phyloP scores from a whole-genome alignment of 345 rosid species.

The Isatis tinctoria region DNA sequence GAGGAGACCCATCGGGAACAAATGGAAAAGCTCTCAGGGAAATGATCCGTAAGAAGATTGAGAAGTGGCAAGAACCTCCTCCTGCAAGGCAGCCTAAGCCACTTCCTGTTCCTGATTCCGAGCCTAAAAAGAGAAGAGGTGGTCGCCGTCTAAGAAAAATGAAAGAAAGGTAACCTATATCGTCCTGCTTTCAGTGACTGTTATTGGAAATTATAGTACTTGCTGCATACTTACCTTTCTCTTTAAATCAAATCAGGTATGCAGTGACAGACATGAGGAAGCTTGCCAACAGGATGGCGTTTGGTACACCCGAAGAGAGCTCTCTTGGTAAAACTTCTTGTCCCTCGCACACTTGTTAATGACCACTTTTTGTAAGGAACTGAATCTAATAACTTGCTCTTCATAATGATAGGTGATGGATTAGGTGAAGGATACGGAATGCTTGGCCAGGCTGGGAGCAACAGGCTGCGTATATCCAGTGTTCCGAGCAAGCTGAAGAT shows the following conservation, averaged over 20 bases:
- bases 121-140: constrained; percentile 95
- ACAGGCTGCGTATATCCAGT: constrained; percentile 81
- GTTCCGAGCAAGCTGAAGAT: constrained; percentile 94
- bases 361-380: background rate
- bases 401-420: constrained; percentile 71
- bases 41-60: constrained; percentile 78
- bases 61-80: constrained; percentile 98
- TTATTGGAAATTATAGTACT: background rate
- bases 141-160: constrained; percentile 92
- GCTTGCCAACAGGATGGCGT: constrained; percentile 95
- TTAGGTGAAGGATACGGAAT: constrained; percentile 98
- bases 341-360: background rate
- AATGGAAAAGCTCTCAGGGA: constrained; percentile 70
- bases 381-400: constrained; percentile 1
- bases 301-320: constrained; percentile 95
- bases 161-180: constrained; percentile 72
- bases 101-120: constrained; percentile 99
- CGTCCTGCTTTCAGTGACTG: background rate
- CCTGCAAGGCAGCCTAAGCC: constrained; percentile 97
- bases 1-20: constrained; percentile 77
- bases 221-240: background rate
- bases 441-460: constrained; percentile 99
- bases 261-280: constrained; percentile 97
- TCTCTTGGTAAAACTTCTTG: constrained; percentile 57
- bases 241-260: constrained; percentile 44